Base-by-base conservation (phyloP, 1,139 yeast species). In the Kluyveromyces marxianus region DNA sequence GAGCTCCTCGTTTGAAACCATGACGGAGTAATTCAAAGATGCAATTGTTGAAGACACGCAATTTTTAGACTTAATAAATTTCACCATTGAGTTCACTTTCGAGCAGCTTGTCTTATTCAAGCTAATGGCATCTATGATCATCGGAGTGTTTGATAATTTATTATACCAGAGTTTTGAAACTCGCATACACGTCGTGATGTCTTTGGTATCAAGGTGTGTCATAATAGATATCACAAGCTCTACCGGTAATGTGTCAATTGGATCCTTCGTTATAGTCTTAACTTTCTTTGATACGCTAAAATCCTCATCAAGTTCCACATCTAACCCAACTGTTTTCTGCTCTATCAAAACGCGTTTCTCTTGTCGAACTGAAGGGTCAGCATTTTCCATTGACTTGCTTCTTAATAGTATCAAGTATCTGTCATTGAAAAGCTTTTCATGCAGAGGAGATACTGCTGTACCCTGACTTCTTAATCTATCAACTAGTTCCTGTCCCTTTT, bases 211-310 rank as follows among this genome's bases (percentile, higher is more conserved):
- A 6, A 62, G 51, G n/a, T 48, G 39, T 21, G 40, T 25, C 10
- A 63, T 45, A 7, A 63, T 51, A 6, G 35, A 24, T 6, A 53
- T 50, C 8, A 56, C 26, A 10, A 63, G 25, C 45, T 63, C 67
- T 0, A 49, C 4, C 1, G 67, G 67, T 8, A 62, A 41, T 4
- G 41, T 35, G 2, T 44, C 44, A 3, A 61, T 37, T 24, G 58
- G 52, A 50, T 62, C 37, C 29, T 25, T 45, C 1, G 28, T 28
- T 8, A 4, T 3, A 3, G 6, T 29, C n/a, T 35, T 33, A 6
- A n/a, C n/a, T 24, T n/a, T 30, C 28, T 41, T 39, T 7, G 25
- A n/a, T 32, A 26, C 24, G 25, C 21, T 26, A 6, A 14, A 7
- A 7, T 14, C 31, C 5, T 10, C 25, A 2, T 39, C 37, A 3